Percentiles rank a stretch among this genome's conserved stretches.
Evolutionary conservation across 352 stramenopile species (phyloP).

Genomic region (Peronospora belbahrii): DNA sequence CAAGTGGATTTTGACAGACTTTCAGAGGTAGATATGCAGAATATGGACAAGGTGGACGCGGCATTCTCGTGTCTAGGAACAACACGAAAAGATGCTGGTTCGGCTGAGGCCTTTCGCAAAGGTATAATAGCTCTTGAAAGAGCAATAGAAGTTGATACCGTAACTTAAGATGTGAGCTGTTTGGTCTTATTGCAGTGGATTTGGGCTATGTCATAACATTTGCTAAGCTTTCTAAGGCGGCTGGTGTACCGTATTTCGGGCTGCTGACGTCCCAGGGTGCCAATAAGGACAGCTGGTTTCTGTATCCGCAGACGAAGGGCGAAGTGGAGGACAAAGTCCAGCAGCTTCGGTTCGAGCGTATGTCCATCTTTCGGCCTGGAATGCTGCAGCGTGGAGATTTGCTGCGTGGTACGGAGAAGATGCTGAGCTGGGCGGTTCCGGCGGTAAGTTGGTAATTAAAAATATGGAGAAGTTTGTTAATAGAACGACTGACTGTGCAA

Average conservation of each 20-base stretch:
- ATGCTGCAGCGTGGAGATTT: conserved; percentile 54
- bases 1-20: conserved; percentile 52
- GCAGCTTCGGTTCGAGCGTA: conserved; percentile 43
- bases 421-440: conserved; percentile 41
- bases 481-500: neutral
- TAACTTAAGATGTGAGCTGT: too few species aligned
- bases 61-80: conserved; percentile 70
- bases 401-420: conserved; percentile 42
- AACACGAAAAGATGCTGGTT: conserved; percentile 62
- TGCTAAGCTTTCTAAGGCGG: conserved; percentile 38
- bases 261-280: conserved; percentile 51
- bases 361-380: conserved; percentile 48
- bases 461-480: neutral
- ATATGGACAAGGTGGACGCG: conserved; percentile 44
- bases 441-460: conserved; percentile 27
- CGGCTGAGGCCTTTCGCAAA: conserved; percentile 59
- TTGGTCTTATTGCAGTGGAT: conserved; percentile 38
- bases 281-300: conserved; percentile 70
- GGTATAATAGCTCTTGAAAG: conserved; percentile 21
- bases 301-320: conserved; percentile 74
- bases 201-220: conserved; percentile 60
- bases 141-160: neutral
- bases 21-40: conserved; percentile 23
- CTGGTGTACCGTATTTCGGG: conserved; percentile 49
- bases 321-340: conserved; percentile 62